Base-by-base conservation (phyloP, 208 protist species). In the Endotrypanum monterogeii region DNA sequence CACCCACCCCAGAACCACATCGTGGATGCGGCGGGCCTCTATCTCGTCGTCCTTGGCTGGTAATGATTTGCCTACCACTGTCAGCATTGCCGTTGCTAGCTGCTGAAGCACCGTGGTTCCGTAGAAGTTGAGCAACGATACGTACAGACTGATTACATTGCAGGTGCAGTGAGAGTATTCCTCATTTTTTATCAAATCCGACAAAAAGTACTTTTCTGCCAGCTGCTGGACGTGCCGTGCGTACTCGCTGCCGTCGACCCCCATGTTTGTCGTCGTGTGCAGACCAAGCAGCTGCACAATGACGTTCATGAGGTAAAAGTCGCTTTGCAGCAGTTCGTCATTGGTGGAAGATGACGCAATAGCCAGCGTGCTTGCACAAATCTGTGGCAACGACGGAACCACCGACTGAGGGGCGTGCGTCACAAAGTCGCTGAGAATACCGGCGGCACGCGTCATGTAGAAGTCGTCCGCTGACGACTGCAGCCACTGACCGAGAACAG, bases 281-380 rank as follows among this genome's bases (percentile, higher is more conserved):
- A 57, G 79, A 18, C 72, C 87, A 60, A 91, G 81, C 48, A 89
- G 86, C 71, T 91, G 85, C n/a, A 88, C 67, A 39, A 92, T 79
- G 50, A 89, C 46, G 62, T 93, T 94, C 68, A 96, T 83, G 12
- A 96, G 80, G 74, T 84, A 96, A 71, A 92, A 93, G 74, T 81
- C 73, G 56, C 73, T 84, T 78, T 96, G 92, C 55, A 96, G 70
- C 48, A 94, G 37, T 16, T 73, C 85, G 35, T 78, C 71, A 69
- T 96, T 85, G 32, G 70, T 76, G 4, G 85, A 83, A 3, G 76
- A 78, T 11, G 67, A 80, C 20, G 84, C 87, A 68, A 93, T 91
- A 52, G 46, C 67, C 39, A 94, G 18, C 30, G 79, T 76, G 63
- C 76, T 88, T n/a, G 75, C n/a, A 55, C 79, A 82, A 48, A 92